Evolutionary conservation across 768 basidiomycete genomes (phyloP).

Genomic region (Clitopilus hobsonii): DNA sequence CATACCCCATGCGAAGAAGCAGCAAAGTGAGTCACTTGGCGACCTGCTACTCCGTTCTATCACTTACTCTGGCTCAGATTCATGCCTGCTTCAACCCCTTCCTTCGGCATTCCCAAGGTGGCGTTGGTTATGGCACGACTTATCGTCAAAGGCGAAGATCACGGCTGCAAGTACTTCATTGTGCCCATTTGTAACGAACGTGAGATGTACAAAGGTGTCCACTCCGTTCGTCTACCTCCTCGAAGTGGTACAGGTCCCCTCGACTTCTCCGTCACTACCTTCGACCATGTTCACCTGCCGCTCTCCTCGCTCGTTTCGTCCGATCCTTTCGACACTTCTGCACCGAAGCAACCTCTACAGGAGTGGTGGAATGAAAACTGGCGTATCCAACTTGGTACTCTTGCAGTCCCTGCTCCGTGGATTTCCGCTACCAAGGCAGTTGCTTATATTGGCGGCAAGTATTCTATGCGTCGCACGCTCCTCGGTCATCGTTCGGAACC

Average conservation of each 20-base stretch:
- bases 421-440: constrained; percentile 47
- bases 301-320: constrained; percentile 44
- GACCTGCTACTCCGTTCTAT: neutral
- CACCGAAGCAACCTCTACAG: constrained; percentile 35
- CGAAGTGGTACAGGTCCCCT: constrained; percentile 50
- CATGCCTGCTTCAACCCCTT: constrained; percentile 54
- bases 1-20: constrained; percentile 55
- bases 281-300: constrained; percentile 49
- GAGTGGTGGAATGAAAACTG: constrained; percentile 55
- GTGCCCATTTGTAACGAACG: constrained; percentile 49
- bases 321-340: constrained; percentile 33
- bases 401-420: constrained; percentile 44
- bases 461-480: constrained; percentile 51
- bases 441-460: constrained; percentile 54
- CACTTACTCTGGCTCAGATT: constrained; percentile 31
- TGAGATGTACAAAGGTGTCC: constrained; percentile 50
- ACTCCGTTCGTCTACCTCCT: constrained; percentile 43
- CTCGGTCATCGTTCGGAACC: constrained; percentile 36
- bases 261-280: constrained; percentile 53
- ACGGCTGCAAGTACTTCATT: constrained; percentile 48
- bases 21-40: constrained; percentile 39
- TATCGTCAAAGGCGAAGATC: constrained; percentile 45
- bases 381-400: constrained; percentile 51
- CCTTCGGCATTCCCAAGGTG: constrained; percentile 48
- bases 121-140: constrained; percentile 54